Base-by-base conservation (phyloP, 1,284 basidiomycete species). In the Tremellales sp. region DNA sequence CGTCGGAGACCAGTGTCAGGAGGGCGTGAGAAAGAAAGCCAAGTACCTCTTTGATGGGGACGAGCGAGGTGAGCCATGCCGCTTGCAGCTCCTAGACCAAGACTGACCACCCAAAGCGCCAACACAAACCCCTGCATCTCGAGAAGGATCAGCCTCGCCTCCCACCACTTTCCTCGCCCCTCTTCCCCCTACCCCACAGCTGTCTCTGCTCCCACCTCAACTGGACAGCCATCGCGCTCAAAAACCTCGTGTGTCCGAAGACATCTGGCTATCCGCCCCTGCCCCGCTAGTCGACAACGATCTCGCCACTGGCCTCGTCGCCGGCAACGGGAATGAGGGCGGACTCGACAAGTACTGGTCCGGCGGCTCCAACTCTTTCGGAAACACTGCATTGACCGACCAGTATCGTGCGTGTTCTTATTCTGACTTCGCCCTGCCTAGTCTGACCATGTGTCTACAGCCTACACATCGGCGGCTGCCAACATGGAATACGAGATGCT, bases 11-110 rank as follows among this genome's bases (percentile, higher is more conserved):
- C 85, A 83, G 51, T 98, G 94, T 67, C 85, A 85, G 31, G 94
- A 98, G 66, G 94, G 94, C 0, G 86, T 89, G 56, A 81, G 94
- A 57, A 98, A 98, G 76, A 97, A 97, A 74, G 94, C 94, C 21
- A 98, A 98, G 70, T 98, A 97, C 71, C 80, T 95, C 14, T 76
- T 92, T 54, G 89, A 94, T 68, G 89, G 92, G 40, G 86, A 88
- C 37, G 91, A 95, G 69, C 81, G 91, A 48, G 84, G 90, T 89
- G 65, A 60, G 82, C 75, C 2, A 5, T 35, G 9, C 27, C 16
- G 18, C 14, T 40, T 24, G 24, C 9, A 34, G 33, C 7, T 22
- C 21, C 19, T 21, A 31, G 19, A n/a, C 16, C 40, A 28, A 18
- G 27, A 21, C 25, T 4, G 12, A 7, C 43, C 4, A 45, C 6